phyloP scores from a whole-genome alignment of 2,329 filamentous ascomycete genomes.

The Lachnellula cervina region DNA sequence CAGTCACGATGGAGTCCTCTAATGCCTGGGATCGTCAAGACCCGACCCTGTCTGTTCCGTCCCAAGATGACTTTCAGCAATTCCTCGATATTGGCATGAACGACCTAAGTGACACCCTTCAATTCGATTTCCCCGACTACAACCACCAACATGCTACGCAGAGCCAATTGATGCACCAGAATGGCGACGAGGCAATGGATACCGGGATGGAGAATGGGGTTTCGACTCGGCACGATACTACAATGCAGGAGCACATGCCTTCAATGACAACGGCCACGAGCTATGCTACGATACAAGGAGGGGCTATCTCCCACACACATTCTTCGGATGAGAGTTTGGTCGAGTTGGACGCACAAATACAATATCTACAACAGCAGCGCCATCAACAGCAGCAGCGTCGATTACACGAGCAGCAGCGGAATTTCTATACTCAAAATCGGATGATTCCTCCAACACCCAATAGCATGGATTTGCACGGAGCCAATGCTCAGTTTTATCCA shows the following conservation, averaged over 20 bases:
- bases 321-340: conserved; percentile 48
- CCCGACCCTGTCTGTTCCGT: conserved; percentile 45
- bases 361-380: conserved; percentile 60
- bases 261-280: conserved; percentile 41
- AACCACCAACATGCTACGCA: conserved; percentile 28
- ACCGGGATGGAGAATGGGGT: conserved; percentile 39
- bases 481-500: conserved; percentile 54
- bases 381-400: conserved; percentile 48
- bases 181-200: conserved; percentile 40
- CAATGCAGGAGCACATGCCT: conserved; percentile 43
- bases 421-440: conserved; percentile 51
- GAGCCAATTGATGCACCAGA: conserved; percentile 26
- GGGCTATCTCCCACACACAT: conserved; percentile 39
- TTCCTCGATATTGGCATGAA: conserved; percentile 58
- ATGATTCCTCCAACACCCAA: conserved; percentile 76
- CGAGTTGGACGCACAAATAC: conserved; percentile 61
- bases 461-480: conserved; percentile 68
- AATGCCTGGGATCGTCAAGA: conserved; percentile 51
- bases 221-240: conserved; percentile 29
- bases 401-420: conserved; percentile 44
- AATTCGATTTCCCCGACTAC: conserved; percentile 58
- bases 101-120: conserved; percentile 47
- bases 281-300: conserved; percentile 41
- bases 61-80: conserved; percentile 60
- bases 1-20: conserved; percentile 30